Percentiles rank a stretch among this genome's conserved stretches.
phyloP scores from a whole-genome alignment of 1,139 yeast genomes.

The Yamadazyma spencermartinsiae region DNA sequence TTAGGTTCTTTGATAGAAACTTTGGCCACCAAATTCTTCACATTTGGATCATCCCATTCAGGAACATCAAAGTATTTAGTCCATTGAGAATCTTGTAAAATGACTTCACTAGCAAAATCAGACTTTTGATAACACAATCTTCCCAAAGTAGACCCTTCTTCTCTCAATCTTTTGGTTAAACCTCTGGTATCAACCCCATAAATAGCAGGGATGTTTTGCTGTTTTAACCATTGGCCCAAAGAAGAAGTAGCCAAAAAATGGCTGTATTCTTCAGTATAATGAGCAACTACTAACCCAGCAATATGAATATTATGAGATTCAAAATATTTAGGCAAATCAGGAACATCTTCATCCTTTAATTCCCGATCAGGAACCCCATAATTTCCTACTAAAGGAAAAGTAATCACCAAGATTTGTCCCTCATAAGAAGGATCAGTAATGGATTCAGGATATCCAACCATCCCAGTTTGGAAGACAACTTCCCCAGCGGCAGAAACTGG shows the following conservation, averaged over 20 bases:
- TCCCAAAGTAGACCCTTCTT: constrained; percentile 90
- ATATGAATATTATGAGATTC: constrained; percentile 91
- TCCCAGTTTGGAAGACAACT: constrained; percentile 98
- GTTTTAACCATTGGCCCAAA: constrained; percentile 89
- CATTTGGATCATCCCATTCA: constrained; percentile 93
- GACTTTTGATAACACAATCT: constrained; percentile 67
- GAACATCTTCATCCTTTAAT: constrained; percentile 68
- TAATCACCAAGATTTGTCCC: constrained; percentile 95
- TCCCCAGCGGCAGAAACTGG: constrained; percentile 90
- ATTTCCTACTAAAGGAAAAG: constrained; percentile 96
- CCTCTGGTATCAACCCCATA: constrained; percentile 98
- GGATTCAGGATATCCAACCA: constrained; percentile 99
- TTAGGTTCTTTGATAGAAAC: constrained; percentile 81
- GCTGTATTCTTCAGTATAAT: constrained; percentile 93
- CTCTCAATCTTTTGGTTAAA: constrained; percentile 89
- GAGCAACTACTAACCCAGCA: constrained; percentile 97
- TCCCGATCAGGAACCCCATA: constrained; percentile 97
- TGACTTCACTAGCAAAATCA: constrained; percentile 35
- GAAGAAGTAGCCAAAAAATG: constrained; percentile 93
- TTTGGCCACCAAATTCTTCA: constrained; percentile 84
- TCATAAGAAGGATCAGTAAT: constrained; percentile 98
- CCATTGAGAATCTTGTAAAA: constrained; percentile 48
- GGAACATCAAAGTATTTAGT: constrained; percentile 65
- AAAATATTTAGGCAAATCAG: constrained; percentile 83
- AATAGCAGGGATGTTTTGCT: constrained; percentile 90